Evolutionary conservation across 192 early-diverging fungal species (phyloP).

Genomic region (Linnemannia hyalina): DNA sequence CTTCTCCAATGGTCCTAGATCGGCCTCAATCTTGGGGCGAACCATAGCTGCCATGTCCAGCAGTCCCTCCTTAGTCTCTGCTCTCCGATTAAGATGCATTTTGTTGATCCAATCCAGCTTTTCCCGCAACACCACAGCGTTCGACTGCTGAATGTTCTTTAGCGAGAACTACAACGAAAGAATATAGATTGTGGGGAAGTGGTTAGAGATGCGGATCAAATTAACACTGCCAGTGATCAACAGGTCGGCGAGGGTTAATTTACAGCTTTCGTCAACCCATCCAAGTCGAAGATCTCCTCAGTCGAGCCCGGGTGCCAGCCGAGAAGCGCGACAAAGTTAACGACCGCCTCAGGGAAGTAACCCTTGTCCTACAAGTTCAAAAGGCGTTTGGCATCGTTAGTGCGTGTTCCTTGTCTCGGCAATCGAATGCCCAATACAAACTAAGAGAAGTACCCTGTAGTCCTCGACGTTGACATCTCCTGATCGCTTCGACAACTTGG

Average conservation of each 20-base stretch:
- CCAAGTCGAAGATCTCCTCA: slow-evolving; percentile 75
- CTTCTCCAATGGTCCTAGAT: slow-evolving; percentile 20
- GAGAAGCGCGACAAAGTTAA: slow-evolving; percentile 89
- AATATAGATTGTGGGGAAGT: not conserved
- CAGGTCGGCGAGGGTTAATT: not conserved
- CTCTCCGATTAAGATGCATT: slow-evolving; percentile 68
- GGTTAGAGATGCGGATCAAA: not conserved
- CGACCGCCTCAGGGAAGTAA: slow-evolving; percentile 85
- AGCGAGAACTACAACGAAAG: slow-evolving; percentile 66
- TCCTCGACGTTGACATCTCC: slow-evolving; percentile 81
- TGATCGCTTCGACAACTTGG: slow-evolving; percentile 93
- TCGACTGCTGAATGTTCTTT: slow-evolving; percentile 69
- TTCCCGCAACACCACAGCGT: slow-evolving; percentile 72
- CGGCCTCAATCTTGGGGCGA: slow-evolving; percentile 43
- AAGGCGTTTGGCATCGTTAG: not conserved
- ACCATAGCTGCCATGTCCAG: slow-evolving; percentile 54
- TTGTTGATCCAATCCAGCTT: slow-evolving; percentile 85
- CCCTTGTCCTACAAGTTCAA: slow-evolving; percentile 69
- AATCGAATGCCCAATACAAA: not conserved
- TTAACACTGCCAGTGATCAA: not conserved
- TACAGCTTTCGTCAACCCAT: slow-evolving; percentile 70
- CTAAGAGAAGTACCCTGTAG: slow-evolving; percentile 62
- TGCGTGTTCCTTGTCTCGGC: not conserved
- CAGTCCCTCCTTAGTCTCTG: slow-evolving; percentile 59
- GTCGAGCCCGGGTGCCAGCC: slow-evolving; percentile 78